Evolutionary conservation across 345 rosid genomes (phyloP).

Genomic region (Salix caprea): DNA sequence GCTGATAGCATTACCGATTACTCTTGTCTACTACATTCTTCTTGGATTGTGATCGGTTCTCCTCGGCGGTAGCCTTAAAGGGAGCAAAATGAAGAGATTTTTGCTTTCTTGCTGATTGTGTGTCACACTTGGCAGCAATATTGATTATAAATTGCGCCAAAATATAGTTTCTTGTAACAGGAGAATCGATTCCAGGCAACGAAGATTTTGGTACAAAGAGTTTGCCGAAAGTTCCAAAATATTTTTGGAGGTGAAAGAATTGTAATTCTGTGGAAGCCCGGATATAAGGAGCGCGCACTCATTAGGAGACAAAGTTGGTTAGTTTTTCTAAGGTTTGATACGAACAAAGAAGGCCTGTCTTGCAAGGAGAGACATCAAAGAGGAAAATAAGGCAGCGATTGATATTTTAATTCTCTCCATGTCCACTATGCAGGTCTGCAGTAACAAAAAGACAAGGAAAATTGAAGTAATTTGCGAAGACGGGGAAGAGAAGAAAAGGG

Average conservation of each 20-base stretch:
- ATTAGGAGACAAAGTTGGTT: constrained; percentile 33
- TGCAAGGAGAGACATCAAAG: constrained; percentile 24
- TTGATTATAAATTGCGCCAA: not conserved
- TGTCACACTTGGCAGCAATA: constrained; percentile 1
- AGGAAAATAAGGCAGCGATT: constrained; percentile 19
- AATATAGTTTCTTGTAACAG: not conserved
- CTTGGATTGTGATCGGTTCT: constrained; percentile 20
- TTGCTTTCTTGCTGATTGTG: constrained; percentile 8
- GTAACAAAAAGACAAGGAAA: constrained; percentile 10
- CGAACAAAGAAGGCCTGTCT: constrained; percentile 11
- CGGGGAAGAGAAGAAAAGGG: not conserved
- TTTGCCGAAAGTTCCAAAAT: constrained; percentile 30
- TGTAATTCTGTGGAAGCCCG: constrained; percentile 29
- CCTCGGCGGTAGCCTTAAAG: constrained; percentile 10
- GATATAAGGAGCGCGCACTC: constrained; percentile 46
- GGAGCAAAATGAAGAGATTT: constrained; percentile 22
- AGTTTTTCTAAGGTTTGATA: constrained; percentile 14
- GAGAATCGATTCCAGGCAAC: constrained; percentile 14
- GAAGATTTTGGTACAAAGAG: constrained; percentile 15
- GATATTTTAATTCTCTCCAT: constrained; percentile 13
- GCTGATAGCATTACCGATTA: constrained; percentile 32
- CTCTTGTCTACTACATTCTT: constrained; percentile 15
- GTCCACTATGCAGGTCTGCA: constrained; percentile 4
- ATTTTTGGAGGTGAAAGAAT: constrained; percentile 33
- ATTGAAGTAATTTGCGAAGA: constrained; percentile 15